These are phyloP conservation scores for Penicillium pulvis DNA, from an alignment of 495 filamentous ascomycete genomes.

Conservation along the genomic window DNA sequence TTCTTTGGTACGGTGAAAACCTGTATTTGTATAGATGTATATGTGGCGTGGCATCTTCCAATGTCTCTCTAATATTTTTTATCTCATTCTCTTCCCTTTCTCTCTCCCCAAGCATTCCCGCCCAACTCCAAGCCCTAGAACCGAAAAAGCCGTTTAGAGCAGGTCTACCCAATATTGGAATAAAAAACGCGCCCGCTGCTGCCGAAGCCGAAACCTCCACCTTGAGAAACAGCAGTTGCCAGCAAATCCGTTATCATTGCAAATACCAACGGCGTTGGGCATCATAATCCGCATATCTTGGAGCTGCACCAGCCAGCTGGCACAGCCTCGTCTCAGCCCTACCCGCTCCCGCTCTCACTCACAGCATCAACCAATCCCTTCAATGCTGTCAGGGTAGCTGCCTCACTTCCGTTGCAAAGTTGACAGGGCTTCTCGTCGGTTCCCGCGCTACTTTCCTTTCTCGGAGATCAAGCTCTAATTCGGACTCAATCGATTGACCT, in stretches of 20 bases:
- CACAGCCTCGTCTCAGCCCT: constrained; percentile 23
- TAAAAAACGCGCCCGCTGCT: background rate
- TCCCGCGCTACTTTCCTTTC: constrained; percentile 22
- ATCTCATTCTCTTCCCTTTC: constrained; percentile 8
- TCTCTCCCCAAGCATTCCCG: background rate
- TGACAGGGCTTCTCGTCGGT: constrained; percentile 22
- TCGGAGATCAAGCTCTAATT: background rate
- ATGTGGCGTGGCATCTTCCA: constrained; percentile 25
- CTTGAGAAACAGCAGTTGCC: background rate
- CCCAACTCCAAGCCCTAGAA: constrained; percentile 6
- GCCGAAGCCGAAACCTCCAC: background rate
- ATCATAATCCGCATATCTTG: constrained; percentile 32
- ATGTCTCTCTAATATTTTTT: constrained; percentile 8
- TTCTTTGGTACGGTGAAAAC: constrained; percentile 18
- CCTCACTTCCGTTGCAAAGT: constrained; percentile 33
- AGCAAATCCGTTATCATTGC: background rate
- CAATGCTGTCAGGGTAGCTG: constrained; percentile 37
- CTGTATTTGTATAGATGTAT: constrained; percentile 23
- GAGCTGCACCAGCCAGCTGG: constrained; percentile 15
- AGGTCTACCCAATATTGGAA: background rate
- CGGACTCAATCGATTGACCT: background rate
- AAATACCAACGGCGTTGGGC: constrained; percentile 8
- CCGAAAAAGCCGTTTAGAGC: background rate
- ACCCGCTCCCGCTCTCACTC: constrained; percentile 15
- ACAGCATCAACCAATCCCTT: constrained; percentile 22